Evolutionary conservation across 169 alveolate genomes (phyloP).

Genomic region (Perkinsus olseni): DNA sequence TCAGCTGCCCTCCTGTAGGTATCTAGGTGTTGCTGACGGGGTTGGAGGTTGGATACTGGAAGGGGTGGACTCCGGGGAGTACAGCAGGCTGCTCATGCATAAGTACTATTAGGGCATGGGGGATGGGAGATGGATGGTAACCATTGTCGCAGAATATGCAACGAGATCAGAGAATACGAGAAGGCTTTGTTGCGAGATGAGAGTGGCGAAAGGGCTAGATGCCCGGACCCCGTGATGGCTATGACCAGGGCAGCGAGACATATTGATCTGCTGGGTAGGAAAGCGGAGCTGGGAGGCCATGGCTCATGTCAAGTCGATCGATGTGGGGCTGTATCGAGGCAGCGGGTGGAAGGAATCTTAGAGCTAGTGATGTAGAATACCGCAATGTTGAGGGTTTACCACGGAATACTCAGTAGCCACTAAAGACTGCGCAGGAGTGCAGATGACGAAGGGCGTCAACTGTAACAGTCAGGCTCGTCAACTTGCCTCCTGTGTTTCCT

Average conservation of each 20-base stretch:
- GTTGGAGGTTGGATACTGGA: background rate
- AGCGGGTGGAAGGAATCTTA: background rate
- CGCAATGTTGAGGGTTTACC: too few relatives aligned
- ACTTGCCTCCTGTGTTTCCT: background rate
- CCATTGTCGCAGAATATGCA: background rate
- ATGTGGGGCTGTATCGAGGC: too few relatives aligned
- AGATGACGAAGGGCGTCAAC: too few relatives aligned
- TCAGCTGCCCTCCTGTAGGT: background rate
- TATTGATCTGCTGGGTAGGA: background rate
- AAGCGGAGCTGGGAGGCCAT: background rate
- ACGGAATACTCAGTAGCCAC: too few relatives aligned
- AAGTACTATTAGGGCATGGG: background rate
- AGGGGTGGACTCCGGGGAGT: background rate
- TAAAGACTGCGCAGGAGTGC: too few relatives aligned
- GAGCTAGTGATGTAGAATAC: background rate
- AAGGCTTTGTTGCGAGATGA: background rate
- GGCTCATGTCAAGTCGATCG: too few relatives aligned
- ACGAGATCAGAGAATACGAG: background rate
- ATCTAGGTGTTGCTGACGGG: background rate
- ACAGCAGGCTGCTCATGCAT: background rate
- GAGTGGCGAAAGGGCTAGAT: background rate
- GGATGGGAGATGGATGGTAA: background rate
- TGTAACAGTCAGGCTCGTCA: background rate
- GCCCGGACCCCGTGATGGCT: background rate
- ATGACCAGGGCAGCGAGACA: background rate